Evolutionary conservation across 1,139 yeast genomes (phyloP).

Genomic region (Hyphopichia buzzinii): DNA sequence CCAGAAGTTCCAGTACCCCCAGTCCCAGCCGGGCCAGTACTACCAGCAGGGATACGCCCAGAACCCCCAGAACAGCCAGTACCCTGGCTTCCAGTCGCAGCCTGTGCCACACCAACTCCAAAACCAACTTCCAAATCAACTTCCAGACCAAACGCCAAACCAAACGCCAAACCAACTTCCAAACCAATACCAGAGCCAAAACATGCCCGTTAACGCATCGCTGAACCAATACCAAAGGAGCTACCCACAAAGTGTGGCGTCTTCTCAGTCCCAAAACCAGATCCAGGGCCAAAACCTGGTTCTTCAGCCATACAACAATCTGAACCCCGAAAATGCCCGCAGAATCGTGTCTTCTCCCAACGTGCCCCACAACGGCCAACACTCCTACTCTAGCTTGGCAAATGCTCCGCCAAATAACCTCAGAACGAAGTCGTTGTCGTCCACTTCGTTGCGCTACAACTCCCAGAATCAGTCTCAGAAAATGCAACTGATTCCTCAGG

Average conservation of each 20-base stretch:
- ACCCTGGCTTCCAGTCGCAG: not conserved
- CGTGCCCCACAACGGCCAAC: constrained; percentile 10
- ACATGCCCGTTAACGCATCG: not conserved
- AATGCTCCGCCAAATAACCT: constrained; percentile 13
- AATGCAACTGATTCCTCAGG: constrained; percentile 9
- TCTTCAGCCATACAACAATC: not conserved
- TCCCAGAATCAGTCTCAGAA: constrained; percentile 14
- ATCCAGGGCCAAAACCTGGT: not conserved
- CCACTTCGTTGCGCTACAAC: constrained; percentile 16
- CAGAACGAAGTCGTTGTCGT: constrained; percentile 25
- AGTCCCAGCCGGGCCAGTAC: not conserved
- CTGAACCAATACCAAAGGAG: not conserved
- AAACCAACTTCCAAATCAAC: constrained; percentile 4
- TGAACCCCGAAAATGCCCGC: constrained; percentile 11
- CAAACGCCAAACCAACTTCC: not conserved
- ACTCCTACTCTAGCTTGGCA: constrained; percentile 4
- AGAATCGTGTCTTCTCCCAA: constrained; percentile 27
- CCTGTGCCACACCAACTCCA: constrained; percentile 1
- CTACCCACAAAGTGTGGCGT: not conserved
- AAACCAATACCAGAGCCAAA: not conserved
- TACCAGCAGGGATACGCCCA: not conserved
- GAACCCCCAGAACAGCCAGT: not conserved
- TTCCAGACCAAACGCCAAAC: constrained; percentile 1
- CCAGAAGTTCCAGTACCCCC: constrained; percentile 8
- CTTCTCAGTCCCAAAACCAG: not conserved